Percentiles rank a stretch among this genome's conserved stretches.
Evolutionary conservation across 208 protist species (phyloP).

Genomic region (Leishmania martiniquensis): DNA sequence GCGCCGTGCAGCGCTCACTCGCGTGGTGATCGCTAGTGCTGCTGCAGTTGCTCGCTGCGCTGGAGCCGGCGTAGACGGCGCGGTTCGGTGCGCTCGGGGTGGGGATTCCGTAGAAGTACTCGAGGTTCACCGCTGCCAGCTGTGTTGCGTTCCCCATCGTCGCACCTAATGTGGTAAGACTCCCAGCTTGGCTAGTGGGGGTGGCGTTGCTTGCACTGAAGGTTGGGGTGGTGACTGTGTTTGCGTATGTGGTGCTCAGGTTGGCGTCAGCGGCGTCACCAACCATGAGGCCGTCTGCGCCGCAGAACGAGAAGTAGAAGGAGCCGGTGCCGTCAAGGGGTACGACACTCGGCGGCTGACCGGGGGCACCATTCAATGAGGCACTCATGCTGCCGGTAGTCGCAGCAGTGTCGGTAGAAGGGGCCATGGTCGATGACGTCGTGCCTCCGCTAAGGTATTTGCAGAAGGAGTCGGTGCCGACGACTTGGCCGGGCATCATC

Average conservation of each 20-base stretch:
- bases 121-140: conserved; percentile 13
- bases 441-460: conserved; percentile 2
- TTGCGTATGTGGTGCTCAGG: conserved; percentile 7
- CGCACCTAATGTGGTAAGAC: neutral
- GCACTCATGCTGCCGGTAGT: neutral
- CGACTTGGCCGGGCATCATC: neutral
- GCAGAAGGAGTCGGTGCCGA: conserved; percentile 10
- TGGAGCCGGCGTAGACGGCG: conserved; percentile 10
- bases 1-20: conserved; percentile 2
- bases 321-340: conserved; percentile 9
- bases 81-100: conserved; percentile 20
- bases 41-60: conserved; percentile 26
- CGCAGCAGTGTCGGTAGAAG: neutral
- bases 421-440: neutral
- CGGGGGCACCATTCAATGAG: neutral
- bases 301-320: conserved; percentile 24
- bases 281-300: conserved; percentile 16
- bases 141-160: conserved; percentile 2
- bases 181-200: neutral
- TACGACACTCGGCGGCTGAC: neutral
- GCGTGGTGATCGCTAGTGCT: conserved; percentile 9
- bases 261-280: conserved; percentile 3
- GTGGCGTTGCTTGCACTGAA: neutral
- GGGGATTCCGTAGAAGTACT: conserved; percentile 30
- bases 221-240: neutral